Conservation (phyloP, 305 asterid genomes). For the Nicotiana rustica region DNA sequence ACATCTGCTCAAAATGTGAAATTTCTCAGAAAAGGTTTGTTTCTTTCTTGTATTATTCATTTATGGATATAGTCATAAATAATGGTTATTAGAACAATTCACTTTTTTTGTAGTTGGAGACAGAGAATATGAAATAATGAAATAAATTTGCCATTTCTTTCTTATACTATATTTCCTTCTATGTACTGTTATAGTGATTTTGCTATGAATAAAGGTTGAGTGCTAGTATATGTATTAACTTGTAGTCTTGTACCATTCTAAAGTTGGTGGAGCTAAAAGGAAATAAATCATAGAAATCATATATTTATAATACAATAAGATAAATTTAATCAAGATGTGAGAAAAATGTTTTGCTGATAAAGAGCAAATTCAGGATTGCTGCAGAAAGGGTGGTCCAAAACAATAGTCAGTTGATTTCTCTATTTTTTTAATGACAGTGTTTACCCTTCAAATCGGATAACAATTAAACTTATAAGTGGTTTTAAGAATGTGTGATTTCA, state of each 20-base stretch:
- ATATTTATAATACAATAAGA: background rate
- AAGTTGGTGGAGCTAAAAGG: background rate
- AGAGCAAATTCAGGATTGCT: background rate
- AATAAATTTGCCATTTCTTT: conserved; percentile 18
- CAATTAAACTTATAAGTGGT: too few relatives aligned
- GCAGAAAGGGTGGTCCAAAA: conserved; percentile 8
- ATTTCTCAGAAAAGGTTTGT: conserved; percentile 30
- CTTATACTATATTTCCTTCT: background rate
- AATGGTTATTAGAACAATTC: conserved; percentile 6
- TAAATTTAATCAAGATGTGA: background rate
- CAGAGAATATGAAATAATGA: conserved; percentile 32
- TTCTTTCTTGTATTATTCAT: conserved; percentile 31
- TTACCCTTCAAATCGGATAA: too few relatives aligned
- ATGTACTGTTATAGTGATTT: background rate
- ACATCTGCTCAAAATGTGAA: conserved; percentile 24
- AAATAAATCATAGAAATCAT: background rate
- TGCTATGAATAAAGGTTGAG: background rate
- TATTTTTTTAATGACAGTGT: too few relatives aligned
- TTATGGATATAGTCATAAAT: conserved; percentile 28
- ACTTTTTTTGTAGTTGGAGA: conserved; percentile 19
- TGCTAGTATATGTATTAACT: background rate
- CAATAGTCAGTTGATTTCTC: background rate
- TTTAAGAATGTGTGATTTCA: too few relatives aligned
- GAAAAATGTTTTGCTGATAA: background rate
- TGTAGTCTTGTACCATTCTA: background rate